phyloP scores from a whole-genome alignment of 306 rosid genomes.

The Hippophae rhamnoides region DNA sequence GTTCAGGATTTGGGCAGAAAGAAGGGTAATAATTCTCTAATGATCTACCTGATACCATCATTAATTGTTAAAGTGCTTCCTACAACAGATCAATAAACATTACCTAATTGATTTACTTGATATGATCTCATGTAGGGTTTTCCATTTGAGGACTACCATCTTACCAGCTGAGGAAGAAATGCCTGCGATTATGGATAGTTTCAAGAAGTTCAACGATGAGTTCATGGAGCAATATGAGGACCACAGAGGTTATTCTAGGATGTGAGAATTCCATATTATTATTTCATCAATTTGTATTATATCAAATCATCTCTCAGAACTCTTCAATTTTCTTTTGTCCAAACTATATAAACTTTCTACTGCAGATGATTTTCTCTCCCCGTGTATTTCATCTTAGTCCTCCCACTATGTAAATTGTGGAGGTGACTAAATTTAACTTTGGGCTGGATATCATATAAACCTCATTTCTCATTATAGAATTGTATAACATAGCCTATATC shows the following conservation, averaged over 20 bases:
- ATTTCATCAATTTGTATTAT: conserved; percentile 16
- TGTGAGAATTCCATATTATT: conserved; percentile 26
- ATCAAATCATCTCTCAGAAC: conserved; percentile 14
- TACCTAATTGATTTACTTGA: too few relatives aligned
- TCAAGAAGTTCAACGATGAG: conserved; percentile 88
- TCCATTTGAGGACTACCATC: conserved; percentile 98
- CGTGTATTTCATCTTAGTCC: too few relatives aligned
- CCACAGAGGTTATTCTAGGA: conserved; percentile 81
- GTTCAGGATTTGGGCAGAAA: conserved; percentile 98
- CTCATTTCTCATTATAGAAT: too few relatives aligned
- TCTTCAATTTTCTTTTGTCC: conserved; percentile 1
- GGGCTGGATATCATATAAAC: too few relatives aligned
- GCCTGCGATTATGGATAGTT: conserved; percentile 84
- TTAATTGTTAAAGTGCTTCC: too few relatives aligned
- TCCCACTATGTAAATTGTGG: too few relatives aligned
- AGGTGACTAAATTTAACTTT: too few relatives aligned
- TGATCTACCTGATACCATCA: too few relatives aligned
- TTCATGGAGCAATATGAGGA: conserved; percentile 98
- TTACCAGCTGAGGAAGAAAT: conserved; percentile 95
- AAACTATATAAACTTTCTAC: conserved; percentile 20
- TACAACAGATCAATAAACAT: too few relatives aligned
- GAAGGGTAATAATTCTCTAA: conserved; percentile 57
- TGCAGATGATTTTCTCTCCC: conserved; percentile 17
- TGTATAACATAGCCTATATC: too few relatives aligned
- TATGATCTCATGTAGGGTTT: conserved; percentile 39